A percentile compares a stretch with the other conserved stretches of the same genome.
These are phyloP conservation scores for Pleomassaria siparia DNA, from an alignment of 2,329 filamentous ascomycete species.

Conservation along the genomic window DNA sequence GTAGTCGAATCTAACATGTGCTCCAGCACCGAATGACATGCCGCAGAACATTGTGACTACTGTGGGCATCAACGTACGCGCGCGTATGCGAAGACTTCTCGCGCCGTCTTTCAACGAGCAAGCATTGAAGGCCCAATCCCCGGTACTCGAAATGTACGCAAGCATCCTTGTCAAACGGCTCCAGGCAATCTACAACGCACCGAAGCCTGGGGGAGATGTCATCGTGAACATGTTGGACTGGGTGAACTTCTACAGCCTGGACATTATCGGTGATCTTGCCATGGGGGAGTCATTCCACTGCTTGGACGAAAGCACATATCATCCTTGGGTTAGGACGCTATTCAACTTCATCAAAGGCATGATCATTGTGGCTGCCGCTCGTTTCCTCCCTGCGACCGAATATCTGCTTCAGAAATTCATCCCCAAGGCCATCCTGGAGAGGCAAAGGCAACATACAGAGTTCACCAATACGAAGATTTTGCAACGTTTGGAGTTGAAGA, in stretches of 20 bases:
- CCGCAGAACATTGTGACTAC: slow-evolving; percentile 15
- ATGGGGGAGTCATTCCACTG: slow-evolving; percentile 28
- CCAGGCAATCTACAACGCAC: slow-evolving; percentile 30
- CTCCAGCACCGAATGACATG: slow-evolving; percentile 10
- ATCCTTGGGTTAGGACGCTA: slow-evolving; percentile 13
- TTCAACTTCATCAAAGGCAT: slow-evolving; percentile 12
- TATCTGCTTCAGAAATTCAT: slow-evolving; percentile 1
- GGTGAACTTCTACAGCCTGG: slow-evolving; percentile 33
- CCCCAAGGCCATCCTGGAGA: slow-evolving; percentile 1
- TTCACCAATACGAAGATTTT: slow-evolving; percentile 7
- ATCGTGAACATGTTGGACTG: slow-evolving; percentile 35
- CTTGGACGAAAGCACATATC: slow-evolving; percentile 19
- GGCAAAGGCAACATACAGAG: slow-evolving; percentile 6
- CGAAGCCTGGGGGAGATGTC: slow-evolving; percentile 9
- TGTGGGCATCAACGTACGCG: slow-evolving; percentile 35
- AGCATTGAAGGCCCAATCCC: slow-evolving; percentile 43
- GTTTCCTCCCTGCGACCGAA: slow-evolving; percentile 3
- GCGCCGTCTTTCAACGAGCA: slow-evolving; percentile 38
- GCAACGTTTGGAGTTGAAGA: slow-evolving; percentile 9
- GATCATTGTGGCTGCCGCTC: slow-evolving; percentile 6
- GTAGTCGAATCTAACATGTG: neutral
- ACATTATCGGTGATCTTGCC: slow-evolving; percentile 24
- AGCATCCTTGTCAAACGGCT: slow-evolving; percentile 44
- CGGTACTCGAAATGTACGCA: slow-evolving; percentile 44
- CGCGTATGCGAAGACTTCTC: slow-evolving; percentile 33